These are phyloP conservation scores for Streptanthus diversifolius DNA, from an alignment of 345 rosid species.

Conservation along the genomic window DNA sequence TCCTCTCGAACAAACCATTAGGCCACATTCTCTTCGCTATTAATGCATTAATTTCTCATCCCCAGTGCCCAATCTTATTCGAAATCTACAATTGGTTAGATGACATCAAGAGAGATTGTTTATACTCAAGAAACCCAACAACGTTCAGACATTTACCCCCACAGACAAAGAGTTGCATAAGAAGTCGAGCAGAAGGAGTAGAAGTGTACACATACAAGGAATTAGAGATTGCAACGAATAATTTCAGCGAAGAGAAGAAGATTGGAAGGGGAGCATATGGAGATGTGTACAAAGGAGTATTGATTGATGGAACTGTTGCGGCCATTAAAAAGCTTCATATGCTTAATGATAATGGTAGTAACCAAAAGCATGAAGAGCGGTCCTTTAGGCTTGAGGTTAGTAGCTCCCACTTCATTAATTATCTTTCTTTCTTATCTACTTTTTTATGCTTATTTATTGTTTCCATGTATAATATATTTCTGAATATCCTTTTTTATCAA, in stretches of 20 bases:
- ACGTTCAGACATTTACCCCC: slow-evolving; percentile 19
- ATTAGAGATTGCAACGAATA: slow-evolving; percentile 61
- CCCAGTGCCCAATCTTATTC: background rate
- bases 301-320: slow-evolving; percentile 70
- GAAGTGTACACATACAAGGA: slow-evolving; percentile 88
- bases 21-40: background rate
- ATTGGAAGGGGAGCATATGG: slow-evolving; percentile 61
- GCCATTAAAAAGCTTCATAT: slow-evolving; percentile 67
- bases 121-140: slow-evolving; percentile 17
- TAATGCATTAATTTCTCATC: background rate
- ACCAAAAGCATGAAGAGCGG: slow-evolving; percentile 71
- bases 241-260: slow-evolving; percentile 60
- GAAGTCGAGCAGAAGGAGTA: slow-evolving; percentile 41
- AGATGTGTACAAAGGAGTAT: slow-evolving; percentile 62
- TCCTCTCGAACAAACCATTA: background rate
- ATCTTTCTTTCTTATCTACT: slow-evolving; percentile 9
- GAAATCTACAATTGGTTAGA: background rate
- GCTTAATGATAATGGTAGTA: slow-evolving; percentile 27
- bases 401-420: slow-evolving; percentile 43
- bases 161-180: slow-evolving; percentile 6
- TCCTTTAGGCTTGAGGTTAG: slow-evolving; percentile 84
- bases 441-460: slow-evolving; percentile 14
- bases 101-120: slow-evolving; percentile 21
- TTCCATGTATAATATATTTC: background rate
- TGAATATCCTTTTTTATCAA: background rate